A percentile compares a stretch with the other conserved stretches of the same genome.
These are phyloP conservation scores for Thraustochytrium striatum DNA, from an alignment of 352 stramenopile genomes.

Conservation along the genomic window DNA sequence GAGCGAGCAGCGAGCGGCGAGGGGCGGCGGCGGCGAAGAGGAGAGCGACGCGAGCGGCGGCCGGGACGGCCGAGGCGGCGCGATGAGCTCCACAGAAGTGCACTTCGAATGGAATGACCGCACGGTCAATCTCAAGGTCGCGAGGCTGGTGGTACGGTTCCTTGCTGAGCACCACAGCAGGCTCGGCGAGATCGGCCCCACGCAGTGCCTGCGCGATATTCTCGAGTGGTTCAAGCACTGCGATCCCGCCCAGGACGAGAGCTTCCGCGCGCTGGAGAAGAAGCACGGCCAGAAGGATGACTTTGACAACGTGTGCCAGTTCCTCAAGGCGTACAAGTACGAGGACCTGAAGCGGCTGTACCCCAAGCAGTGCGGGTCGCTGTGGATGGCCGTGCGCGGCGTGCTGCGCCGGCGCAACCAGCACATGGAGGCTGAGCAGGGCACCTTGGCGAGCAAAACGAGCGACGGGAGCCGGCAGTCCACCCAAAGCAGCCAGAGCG, in stretches of 20 bases:
- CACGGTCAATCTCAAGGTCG: slow-evolving; percentile 44
- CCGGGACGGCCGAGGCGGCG: too few species aligned
- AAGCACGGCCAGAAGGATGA: neutral
- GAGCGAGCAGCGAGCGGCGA: neutral
- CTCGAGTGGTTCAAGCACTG: slow-evolving; percentile 7
- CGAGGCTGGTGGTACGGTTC: neutral
- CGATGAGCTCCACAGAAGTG: too few species aligned
- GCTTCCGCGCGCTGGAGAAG: slow-evolving; percentile 1
- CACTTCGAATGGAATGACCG: slow-evolving; percentile 21
- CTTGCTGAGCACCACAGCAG: slow-evolving; percentile 11
- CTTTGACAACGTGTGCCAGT: slow-evolving; percentile 10
- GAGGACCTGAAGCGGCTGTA: slow-evolving; percentile 4
- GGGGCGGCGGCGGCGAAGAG: neutral
- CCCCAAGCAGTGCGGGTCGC: slow-evolving; percentile 35
- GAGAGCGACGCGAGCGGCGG: neutral
- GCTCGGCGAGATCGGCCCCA: slow-evolving; percentile 20
- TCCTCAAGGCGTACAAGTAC: slow-evolving; percentile 22
- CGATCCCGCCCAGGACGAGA: neutral
- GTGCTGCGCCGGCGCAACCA: slow-evolving; percentile 9
- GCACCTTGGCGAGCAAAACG: slow-evolving; percentile 8
- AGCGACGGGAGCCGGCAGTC: too few species aligned
- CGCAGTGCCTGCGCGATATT: slow-evolving; percentile 40
- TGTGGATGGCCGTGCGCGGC: slow-evolving; percentile 37
- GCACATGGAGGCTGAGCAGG: neutral
- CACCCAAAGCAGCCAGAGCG: too few species aligned